Evolutionary conservation across 139 green algal species (phyloP).

Genomic region (Spirogloea muscicola): DNA sequence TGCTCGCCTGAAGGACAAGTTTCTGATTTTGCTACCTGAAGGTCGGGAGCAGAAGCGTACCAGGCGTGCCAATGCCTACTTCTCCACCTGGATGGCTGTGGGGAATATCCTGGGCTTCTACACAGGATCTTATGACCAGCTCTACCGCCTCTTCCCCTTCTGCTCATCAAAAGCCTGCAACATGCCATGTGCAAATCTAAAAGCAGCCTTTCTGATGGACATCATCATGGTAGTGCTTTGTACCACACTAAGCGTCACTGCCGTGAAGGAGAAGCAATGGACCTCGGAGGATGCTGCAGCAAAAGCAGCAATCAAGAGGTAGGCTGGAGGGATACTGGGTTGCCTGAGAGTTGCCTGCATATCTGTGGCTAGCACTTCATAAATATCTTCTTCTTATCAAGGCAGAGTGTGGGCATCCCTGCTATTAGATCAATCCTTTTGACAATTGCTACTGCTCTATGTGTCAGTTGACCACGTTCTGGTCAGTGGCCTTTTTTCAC

Average conservation of each 20-base stretch:
- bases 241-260: slow-evolving; percentile 18
- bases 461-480: background rate
- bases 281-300: background rate
- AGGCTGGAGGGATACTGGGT: background rate
- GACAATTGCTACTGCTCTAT: background rate
- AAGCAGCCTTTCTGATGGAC: slow-evolving; percentile 30
- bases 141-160: slow-evolving; percentile 23
- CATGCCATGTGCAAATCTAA: slow-evolving; percentile 39
- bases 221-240: slow-evolving; percentile 14
- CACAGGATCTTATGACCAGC: slow-evolving; percentile 21
- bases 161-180: slow-evolving; percentile 18
- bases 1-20: too few species aligned
- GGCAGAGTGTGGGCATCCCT: background rate
- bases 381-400: background rate
- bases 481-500: too few species aligned
- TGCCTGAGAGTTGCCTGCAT: background rate
- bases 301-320: background rate
- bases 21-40: too few species aligned
- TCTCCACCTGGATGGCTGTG: slow-evolving; percentile 42
- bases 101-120: slow-evolving; percentile 46
- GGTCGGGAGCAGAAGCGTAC: slow-evolving; percentile 22
- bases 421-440: background rate
- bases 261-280: slow-evolving; percentile 32
- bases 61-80: slow-evolving; percentile 34
- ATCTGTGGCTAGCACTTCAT: background rate